Evolutionary conservation across 2,329 filamentous ascomycete species (phyloP), one percentile per base, ranked within the genome.

Genomic region (Exophiala sideris): DNA sequence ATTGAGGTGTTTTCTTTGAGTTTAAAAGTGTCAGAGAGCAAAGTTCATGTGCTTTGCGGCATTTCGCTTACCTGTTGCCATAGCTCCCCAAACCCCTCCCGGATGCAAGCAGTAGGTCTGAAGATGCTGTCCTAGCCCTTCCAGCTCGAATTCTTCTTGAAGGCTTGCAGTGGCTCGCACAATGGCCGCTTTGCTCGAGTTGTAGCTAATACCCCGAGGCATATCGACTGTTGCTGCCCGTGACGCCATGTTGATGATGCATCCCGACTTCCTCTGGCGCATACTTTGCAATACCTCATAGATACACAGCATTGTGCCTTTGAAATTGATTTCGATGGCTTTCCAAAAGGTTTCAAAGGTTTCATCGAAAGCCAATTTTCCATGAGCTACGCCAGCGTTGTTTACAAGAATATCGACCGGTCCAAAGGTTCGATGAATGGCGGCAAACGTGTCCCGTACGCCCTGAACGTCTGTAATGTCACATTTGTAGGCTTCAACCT

Each of bases 361-460:
- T 18, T 41, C 39, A 24, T 45, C 32, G 39, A 36, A 61, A 9
- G 65, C 47, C 10, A 62, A 60, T 10, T 49, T 58, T 11, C 54
- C 46, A 20, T 36, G 49, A 20, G 59, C 61, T 7, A 50, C 63
- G 14, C 64, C 64, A 24, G 64, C 63, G 35, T 65, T 65, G 56
- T 65, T 66, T 36, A 65, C 57, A 10, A 66, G 58, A 18, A 62
- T 64, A 50, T 52, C 49, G 11, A 52, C 33, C 3, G 49, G 49
- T 7, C 49, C 49, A 8, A 52, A 18, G 12, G 42, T 33, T 14
- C 38, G 29, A 10, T 42, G 12, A 14, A 52, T 45, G 11, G 21
- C 18, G 9, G 33, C 32, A n/a, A 52, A 44, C 8, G 40, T 44
- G 5, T 45, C 40, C 10, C 35, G 21, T 5, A 65, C 59, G 32